Percentiles rank a stretch among this genome's conserved stretches.
These are phyloP conservation scores for Backusella tuberculispora DNA, from an alignment of 192 early-diverging fungal species.

Conservation along the genomic window DNA sequence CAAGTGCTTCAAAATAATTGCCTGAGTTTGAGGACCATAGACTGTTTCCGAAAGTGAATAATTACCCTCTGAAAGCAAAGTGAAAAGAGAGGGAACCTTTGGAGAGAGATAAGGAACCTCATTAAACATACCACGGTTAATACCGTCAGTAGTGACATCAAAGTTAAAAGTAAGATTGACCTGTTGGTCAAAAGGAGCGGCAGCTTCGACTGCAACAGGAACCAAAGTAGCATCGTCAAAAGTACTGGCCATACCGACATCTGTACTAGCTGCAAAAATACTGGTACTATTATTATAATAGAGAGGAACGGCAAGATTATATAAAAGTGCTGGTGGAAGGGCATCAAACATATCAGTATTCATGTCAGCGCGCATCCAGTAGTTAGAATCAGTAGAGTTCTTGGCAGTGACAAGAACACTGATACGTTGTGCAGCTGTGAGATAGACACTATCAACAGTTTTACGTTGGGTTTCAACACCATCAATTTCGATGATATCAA, in stretches of 20 bases:
- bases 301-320: constrained; percentile 61
- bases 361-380: constrained; percentile 74
- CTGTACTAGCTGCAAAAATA: constrained; percentile 27
- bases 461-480: constrained; percentile 65
- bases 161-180: constrained; percentile 65
- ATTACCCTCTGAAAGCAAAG: constrained; percentile 60
- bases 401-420: constrained; percentile 81
- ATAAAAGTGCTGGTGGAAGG: constrained; percentile 56
- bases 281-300: constrained; percentile 48
- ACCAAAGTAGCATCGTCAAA: constrained; percentile 64
- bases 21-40: constrained; percentile 68
- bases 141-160: constrained; percentile 66
- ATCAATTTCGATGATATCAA: constrained; percentile 75
- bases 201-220: constrained; percentile 45
- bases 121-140: constrained; percentile 86
- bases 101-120: constrained; percentile 67
- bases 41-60: constrained; percentile 52
- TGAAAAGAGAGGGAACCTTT: constrained; percentile 68
- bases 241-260: constrained; percentile 44
- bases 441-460: constrained; percentile 54
- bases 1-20: constrained; percentile 64
- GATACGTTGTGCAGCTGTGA: constrained; percentile 77
- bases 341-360: constrained; percentile 76
- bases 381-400: constrained; percentile 67
- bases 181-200: constrained; percentile 50